Evolutionary conservation across 2,329 filamentous ascomycete species (phyloP), one percentile per base, ranked within the genome.

Genomic region (Alternaria hordeiaustralica): DNA sequence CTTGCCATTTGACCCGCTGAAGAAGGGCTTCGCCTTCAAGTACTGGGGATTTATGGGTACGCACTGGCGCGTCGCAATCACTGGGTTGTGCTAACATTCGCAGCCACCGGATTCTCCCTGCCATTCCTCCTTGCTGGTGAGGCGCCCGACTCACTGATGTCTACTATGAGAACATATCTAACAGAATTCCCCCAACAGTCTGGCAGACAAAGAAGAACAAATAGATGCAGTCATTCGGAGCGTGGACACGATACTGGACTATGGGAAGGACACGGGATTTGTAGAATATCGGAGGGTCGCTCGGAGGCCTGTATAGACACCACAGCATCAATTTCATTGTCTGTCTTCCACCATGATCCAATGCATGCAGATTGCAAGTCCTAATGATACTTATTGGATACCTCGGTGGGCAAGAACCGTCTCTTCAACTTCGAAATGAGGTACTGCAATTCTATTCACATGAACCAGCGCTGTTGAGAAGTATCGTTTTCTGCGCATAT

Each of bases 1-100:
- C 88, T 84, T 99, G 72, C 96, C 96, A 72, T 99, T 99, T 90
- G 97, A 99, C 88, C 92, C 96, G 73, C 87, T 93, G 85, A 95
- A 90, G 80, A 92, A 90, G 84, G 92, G 87, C 85, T 99, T 99
- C 82, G 88, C 85, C 71, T 67, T 93, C 74, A 87, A 90, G 84
- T 99, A 92, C 90, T 96, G 93, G 91, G 80, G 80, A 68, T 96
- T 92, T 86, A 90, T 90, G 87, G 81, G 90, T 92, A 79, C 73
- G 76, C 66, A 70, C 67, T 85, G 83, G 30, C 46, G 46, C 47
- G 33, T 36, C 20, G n/a, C 53, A 57, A 62, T 65, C 21, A 23
- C 51, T 55, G 36, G 56, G 45, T 55, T 26, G 57, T 47, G 74
- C 83, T 87, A 75, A 87, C 76, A 59, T 28, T 15, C 41, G 58